These are phyloP conservation scores for Lepidium campestre DNA, from an alignment of 441 rosid genomes.

Conservation along the genomic window DNA sequence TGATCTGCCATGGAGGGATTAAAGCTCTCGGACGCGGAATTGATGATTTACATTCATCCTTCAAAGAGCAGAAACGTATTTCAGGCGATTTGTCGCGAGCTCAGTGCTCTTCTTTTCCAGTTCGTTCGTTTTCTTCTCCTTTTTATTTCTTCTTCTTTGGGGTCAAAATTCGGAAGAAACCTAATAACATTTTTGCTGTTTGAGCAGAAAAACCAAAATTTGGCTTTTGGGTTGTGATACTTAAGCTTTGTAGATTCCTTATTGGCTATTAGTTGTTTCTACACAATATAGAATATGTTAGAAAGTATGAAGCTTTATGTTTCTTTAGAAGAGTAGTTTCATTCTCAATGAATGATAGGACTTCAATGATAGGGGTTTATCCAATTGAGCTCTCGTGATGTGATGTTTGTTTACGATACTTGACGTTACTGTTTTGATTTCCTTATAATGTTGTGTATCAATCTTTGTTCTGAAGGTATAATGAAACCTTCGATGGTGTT, in stretches of 20 bases:
- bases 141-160: not conserved
- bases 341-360: not conserved
- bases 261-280: not conserved
- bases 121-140: slow-evolving; percentile 29
- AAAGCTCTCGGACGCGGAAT: slow-evolving; percentile 48
- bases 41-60: slow-evolving; percentile 67
- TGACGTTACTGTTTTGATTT: not conserved
- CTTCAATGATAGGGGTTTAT: not conserved
- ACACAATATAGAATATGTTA: not conserved
- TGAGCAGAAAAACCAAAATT: not conserved
- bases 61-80: slow-evolving; percentile 48
- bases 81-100: slow-evolving; percentile 66
- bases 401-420: not conserved
- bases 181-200: not conserved
- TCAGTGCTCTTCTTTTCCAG: slow-evolving; percentile 79
- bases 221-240: not conserved
- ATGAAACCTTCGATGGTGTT: slow-evolving; percentile 63
- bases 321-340: not conserved
- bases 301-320: not conserved
- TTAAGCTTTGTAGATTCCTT: not conserved
- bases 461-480: slow-evolving; percentile 43
- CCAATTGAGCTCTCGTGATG: not conserved
- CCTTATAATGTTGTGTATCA: not conserved
- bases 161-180: not conserved
- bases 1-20: slow-evolving; percentile 59